Base-by-base conservation (phyloP, 2,329 filamentous ascomycete species). In the Neonectria coccinea region DNA sequence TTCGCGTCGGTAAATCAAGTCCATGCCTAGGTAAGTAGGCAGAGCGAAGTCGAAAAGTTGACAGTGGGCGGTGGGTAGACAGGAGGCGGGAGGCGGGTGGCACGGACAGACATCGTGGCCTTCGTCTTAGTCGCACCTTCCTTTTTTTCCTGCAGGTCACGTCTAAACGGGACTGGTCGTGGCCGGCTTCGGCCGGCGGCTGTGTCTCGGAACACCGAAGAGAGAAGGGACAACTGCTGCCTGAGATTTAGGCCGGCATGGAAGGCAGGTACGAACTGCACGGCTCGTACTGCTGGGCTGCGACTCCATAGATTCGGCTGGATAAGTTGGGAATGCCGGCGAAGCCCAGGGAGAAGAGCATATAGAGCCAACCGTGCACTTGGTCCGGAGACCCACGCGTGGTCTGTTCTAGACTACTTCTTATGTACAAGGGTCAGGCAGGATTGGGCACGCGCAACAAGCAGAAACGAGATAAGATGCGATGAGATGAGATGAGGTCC, bases 391-490 rank as follows among this genome's bases (percentile, higher is more conserved):
- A 29, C 50, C 20, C 47, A 18, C 39, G 47, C 22, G 22, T 14
- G 10, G 22, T n/a, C 12, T 29, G 4, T 12, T 27, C 42, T 39
- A 25, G 22, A 25, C 25, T 25, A 25, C 5, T 25, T 25, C 25
- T 25, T 25, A 42, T 9, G 31, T 20, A 10, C 50, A 31, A 45
- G 48, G 57, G 36, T 3, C 16, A 33, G 36, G 6, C 14, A 33
- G 31, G 9, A 33, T 33, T 51, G 57, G 18, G 47, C 33, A 31
- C 10, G 33, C 22, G 6, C 50, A 53, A 48, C n/a, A 50, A 6
- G 20, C 5, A 22, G 45, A 60, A 55, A 44, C 50, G 57, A 60
- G 57, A 55, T 50, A 48, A 54, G 57, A 59, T 59, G 33, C n/a
- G 42, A 25, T 50, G 57, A 48, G 57, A 60, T 54, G 51, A 54